Evolutionary conservation across 495 filamentous ascomycete genomes (phyloP).

Genomic region (Pyronema omphalodes): DNA sequence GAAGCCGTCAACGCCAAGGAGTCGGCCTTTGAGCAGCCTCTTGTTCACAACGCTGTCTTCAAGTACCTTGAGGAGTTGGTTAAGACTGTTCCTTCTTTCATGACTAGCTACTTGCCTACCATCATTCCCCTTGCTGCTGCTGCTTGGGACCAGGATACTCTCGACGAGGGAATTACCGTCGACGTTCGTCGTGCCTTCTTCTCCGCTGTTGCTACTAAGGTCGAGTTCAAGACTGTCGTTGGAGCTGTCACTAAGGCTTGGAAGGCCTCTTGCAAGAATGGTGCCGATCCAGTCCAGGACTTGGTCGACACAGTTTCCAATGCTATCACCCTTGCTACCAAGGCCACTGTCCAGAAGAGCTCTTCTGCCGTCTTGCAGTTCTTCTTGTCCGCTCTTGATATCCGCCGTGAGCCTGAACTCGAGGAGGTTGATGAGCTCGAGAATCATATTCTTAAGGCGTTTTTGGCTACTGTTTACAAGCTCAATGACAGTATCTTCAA

Average conservation of each 20-base stretch:
- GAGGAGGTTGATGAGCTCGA: constrained; percentile 46
- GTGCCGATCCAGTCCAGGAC: constrained; percentile 18
- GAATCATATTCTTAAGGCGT: constrained; percentile 40
- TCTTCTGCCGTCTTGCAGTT: constrained; percentile 37
- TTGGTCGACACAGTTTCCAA: constrained; percentile 49
- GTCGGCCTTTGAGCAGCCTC: constrained; percentile 19
- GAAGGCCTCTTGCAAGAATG: constrained; percentile 4
- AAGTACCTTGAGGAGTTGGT: constrained; percentile 60
- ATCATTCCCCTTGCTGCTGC: constrained; percentile 35
- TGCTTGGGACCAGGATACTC: constrained; percentile 3
- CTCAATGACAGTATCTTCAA: constrained; percentile 90
- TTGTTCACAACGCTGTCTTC: constrained; percentile 62
- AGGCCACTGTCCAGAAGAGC: constrained; percentile 53
- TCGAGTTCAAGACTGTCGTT: constrained; percentile 39
- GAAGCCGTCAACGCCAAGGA: constrained; percentile 31
- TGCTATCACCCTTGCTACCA: constrained; percentile 53
- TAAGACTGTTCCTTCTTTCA: constrained; percentile 67
- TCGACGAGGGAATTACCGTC: constrained; percentile 7
- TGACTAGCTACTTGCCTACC: constrained; percentile 52
- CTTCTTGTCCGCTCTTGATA: constrained; percentile 52
- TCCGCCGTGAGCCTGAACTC: constrained; percentile 36
- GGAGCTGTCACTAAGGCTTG: constrained; percentile 11
- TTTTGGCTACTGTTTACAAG: constrained; percentile 83
- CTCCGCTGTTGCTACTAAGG: constrained; percentile 48
- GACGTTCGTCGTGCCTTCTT: constrained; percentile 51